A percentile compares a stretch with the other conserved stretches of the same genome.
Conservation (phyloP, 2,329 filamentous ascomycete genomes). For the Westerdykella ornata region DNA sequence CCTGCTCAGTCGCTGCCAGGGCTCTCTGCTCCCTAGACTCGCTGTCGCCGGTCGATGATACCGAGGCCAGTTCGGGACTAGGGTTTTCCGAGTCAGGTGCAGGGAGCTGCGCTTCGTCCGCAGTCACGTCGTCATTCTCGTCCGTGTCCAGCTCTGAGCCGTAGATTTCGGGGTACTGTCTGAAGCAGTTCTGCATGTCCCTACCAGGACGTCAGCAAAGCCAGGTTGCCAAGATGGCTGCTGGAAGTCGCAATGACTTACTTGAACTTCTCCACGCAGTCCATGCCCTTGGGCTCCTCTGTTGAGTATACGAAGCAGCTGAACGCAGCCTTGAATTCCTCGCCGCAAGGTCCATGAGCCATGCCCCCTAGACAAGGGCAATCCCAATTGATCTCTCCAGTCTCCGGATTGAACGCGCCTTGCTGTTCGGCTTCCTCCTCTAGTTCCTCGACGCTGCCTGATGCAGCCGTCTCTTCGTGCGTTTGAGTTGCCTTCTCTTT, state of each 20-base stretch:
- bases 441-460: constrained; percentile 48
- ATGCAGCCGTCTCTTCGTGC: constrained; percentile 17
- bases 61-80: not conserved
- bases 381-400: constrained; percentile 99
- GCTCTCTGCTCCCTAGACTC: constrained; percentile 10
- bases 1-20: constrained; percentile 25
- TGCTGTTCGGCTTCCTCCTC: constrained; percentile 80
- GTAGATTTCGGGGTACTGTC: constrained; percentile 86
- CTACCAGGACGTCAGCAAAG: constrained; percentile 42
- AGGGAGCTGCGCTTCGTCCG: constrained; percentile 9
- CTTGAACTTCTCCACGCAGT: constrained; percentile 98
- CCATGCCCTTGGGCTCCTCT: constrained; percentile 94
- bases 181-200: constrained; percentile 96
- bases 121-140: constrained; percentile 49
- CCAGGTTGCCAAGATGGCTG: too few species aligned
- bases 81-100: constrained; percentile 3
- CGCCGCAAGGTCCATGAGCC: constrained; percentile 91
- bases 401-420: constrained; percentile 96
- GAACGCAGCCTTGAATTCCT: constrained; percentile 91
- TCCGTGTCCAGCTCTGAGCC: constrained; percentile 81
- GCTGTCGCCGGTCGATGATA: constrained; percentile 2
- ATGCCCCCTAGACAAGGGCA: constrained; percentile 96
- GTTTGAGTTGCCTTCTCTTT: constrained; percentile 1
- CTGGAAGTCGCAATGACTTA: constrained; percentile 43
- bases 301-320: constrained; percentile 97